Evolutionary conservation across 129 eudicot species (phyloP), one percentile per base, ranked within the genome.

Genomic region (Arctium lappa): DNA sequence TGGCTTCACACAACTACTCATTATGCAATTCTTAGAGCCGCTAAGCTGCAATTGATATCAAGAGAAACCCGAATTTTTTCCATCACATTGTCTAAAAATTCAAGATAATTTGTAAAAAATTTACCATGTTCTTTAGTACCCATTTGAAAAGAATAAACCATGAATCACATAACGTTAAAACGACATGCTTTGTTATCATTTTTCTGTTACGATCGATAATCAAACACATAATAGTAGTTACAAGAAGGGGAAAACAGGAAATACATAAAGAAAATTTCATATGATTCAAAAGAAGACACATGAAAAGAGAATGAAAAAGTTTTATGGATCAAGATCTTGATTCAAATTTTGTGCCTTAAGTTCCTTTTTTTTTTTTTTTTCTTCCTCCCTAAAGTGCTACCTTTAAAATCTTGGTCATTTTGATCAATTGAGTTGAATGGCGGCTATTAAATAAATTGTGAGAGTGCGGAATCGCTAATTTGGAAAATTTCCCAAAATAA

Each of bases 1-100:
- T 73, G 98, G 99, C 84, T 81, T 93, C 77, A 95, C 90, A 86
- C 99, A 95, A 85, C 97, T 95, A 75, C 97, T 95, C 97, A 93
- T 85, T 39, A 95, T 82, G 63, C 85, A 81, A 81, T 72, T 56
- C 46, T 87, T 82, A 37, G 91, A 91, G 83, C 83, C 69, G 48
- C 80, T 84, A 56, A 90, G 91, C 98, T 91, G 89, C 75, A 75
- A 34, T 30, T 72, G 56, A 65, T n/a, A 9, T 42, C 46, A 71
- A 83, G 29, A 77, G 72, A 76, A 7, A 66, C 18, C 31, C 16
- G 10, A 22, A 79, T 31, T 46, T 18, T 39, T 79, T 37, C 30
- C 33, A 27, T 56, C 31, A 10, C 7, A 27, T 66, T 79, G 4
- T 40, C 39, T 5, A 78, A 32, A 75, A 15, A 36, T 70, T 34